These are phyloP conservation scores for Hypomontagnella submonticulosa DNA, from an alignment of 495 filamentous ascomycete genomes.

Conservation along the genomic window DNA sequence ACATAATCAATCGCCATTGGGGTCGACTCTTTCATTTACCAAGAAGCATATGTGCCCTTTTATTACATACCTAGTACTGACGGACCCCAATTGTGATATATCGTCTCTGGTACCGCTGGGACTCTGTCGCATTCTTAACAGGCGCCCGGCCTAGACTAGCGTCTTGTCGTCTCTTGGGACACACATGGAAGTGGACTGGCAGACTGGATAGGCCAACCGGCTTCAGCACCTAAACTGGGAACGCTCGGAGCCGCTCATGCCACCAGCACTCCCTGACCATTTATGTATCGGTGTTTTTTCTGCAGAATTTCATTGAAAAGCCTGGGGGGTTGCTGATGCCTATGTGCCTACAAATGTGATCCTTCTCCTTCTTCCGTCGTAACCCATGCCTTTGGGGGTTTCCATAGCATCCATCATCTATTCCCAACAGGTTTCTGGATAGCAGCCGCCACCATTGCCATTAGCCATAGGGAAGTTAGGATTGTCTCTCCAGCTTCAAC, in stretches of 20 bases:
- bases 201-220: conserved; percentile 28
- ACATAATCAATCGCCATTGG: conserved; percentile 20
- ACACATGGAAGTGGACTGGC: neutral
- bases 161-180: conserved; percentile 15
- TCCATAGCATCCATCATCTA: conserved; percentile 18
- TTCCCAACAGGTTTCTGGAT: conserved; percentile 7
- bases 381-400: conserved; percentile 10
- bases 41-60: conserved; percentile 26
- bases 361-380: conserved; percentile 20
- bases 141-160: conserved; percentile 37
- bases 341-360: conserved; percentile 10
- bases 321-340: conserved; percentile 4
- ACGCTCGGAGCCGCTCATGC: conserved; percentile 25
- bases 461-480: conserved; percentile 4
- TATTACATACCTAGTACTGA: conserved; percentile 24
- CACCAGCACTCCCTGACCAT: conserved; percentile 8
- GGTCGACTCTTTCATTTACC: conserved; percentile 17
- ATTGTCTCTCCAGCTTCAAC: conserved; percentile 14
- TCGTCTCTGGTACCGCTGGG: neutral
- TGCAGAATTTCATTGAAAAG: conserved; percentile 29
- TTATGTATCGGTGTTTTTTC: conserved; percentile 1
- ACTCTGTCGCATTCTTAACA: conserved; percentile 34
- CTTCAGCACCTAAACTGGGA: conserved; percentile 30
- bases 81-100: conserved; percentile 35
- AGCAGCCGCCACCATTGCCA: neutral